Conservation (phyloP, 2,329 filamentous ascomycete genomes). For the Pezicula radicicola region DNA sequence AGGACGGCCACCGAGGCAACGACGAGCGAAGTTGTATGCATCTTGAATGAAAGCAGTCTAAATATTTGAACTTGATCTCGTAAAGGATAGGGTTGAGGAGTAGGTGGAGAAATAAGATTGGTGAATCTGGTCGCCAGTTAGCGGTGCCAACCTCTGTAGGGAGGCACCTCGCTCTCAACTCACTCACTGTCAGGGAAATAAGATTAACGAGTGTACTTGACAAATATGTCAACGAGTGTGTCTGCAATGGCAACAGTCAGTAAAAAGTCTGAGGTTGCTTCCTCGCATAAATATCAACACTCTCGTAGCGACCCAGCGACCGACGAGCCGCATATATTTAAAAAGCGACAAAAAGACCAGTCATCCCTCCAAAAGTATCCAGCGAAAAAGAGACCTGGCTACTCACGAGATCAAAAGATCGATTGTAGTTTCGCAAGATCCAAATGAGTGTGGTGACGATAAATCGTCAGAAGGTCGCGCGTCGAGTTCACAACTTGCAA, state of each 20-base stretch:
- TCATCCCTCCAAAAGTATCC: background rate
- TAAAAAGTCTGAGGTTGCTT: background rate
- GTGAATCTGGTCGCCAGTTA: constrained; percentile 17
- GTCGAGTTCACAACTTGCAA: constrained; percentile 19
- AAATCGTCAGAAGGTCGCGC: constrained; percentile 23
- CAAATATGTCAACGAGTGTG: constrained; percentile 51
- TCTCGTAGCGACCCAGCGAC: constrained; percentile 7
- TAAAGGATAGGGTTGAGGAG: constrained; percentile 6
- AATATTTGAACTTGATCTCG: constrained; percentile 7
- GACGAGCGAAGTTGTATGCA: constrained; percentile 48
- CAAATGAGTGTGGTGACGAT: constrained; percentile 34
- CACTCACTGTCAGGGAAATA: constrained; percentile 47
- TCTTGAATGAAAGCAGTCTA: constrained; percentile 32
- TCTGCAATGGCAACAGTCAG: constrained; percentile 14
- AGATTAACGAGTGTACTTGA: constrained; percentile 58
- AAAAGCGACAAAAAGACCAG: constrained; percentile 1
- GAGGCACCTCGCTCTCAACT: background rate
- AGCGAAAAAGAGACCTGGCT: constrained; percentile 3
- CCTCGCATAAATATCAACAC: constrained; percentile 23
- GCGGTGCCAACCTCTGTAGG: constrained; percentile 1
- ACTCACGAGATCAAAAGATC: constrained; percentile 27
- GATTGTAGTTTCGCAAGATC: constrained; percentile 17
- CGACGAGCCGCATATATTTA: background rate
- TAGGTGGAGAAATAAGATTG: constrained; percentile 13
- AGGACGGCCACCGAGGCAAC: constrained; percentile 47